Evolutionary conservation across 257 asterid genomes (phyloP), one percentile per base, ranked within the genome.

Genomic region (Solanum lycopersicoides): DNA sequence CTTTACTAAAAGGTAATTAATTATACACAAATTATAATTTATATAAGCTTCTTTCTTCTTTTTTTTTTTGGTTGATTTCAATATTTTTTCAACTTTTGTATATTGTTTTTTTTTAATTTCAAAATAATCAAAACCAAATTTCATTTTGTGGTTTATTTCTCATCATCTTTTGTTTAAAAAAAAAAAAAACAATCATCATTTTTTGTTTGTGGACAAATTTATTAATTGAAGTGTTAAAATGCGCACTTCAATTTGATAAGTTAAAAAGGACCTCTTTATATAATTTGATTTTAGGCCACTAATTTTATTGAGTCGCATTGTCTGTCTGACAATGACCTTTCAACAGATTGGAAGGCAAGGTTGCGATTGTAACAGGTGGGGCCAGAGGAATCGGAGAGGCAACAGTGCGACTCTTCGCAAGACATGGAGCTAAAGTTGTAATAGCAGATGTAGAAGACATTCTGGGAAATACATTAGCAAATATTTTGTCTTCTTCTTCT

Each of bases 311-410:
- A 37, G 18, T 0, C 2, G 16, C 7, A 1, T 2, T 2, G 0
- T 47, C 20, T 4, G 0, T 47, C 18, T 32, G 23, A 30, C 39
- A 30, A 39, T 77, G 28, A 45, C 0, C 30, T 25, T 13, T 25
- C 30, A 28, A 20, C 90, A 95, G 99, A 86, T 87, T 96, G 92
- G 98, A 94, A 28, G 98, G 98, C 10, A 96, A 94, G 72, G 88
- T 96, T 0, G 96, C 97, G 1, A 91, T 96, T 2, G 91, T 96
- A 21, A 96, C 99, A 1, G 99, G 98, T 45, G 99, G 99, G 9
- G 98, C 98, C 0, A 85, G 95, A 47, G 99, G 98, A 28, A 96
- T 96, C 3, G 98, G 99, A 18, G 98, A 95, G 92, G 98, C 96
- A 11, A 93, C 98, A 0, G 98, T 93, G 1, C 86, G 93, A 30